Conservation (phyloP, 2,329 filamentous ascomycete genomes). For the Pezicula neosporulosa region DNA sequence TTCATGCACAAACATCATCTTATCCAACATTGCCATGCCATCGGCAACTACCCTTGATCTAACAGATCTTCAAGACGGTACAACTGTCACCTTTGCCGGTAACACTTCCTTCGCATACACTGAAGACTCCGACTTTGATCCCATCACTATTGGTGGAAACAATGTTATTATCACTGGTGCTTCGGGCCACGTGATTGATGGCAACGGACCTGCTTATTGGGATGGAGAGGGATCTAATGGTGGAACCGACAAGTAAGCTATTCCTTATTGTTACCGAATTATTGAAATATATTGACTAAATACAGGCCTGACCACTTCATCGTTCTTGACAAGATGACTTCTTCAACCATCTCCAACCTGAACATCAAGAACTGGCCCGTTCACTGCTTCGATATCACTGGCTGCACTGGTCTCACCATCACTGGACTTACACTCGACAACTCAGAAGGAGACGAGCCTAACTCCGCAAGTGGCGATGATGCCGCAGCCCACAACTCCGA, state of each 20-base stretch:
- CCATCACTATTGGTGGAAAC: conserved; percentile 47
- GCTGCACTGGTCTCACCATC: conserved; percentile 38
- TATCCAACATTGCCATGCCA: conserved; percentile 53
- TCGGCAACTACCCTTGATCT: conserved; percentile 55
- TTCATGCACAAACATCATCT: conserved; percentile 47
- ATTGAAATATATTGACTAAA: conserved; percentile 15
- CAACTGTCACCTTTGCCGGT: conserved; percentile 43
- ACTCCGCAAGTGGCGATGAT: conserved; percentile 11
- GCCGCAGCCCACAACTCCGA: conserved; percentile 44
- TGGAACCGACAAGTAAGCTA: conserved; percentile 28
- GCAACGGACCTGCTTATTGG: conserved; percentile 56
- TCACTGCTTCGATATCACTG: conserved; percentile 44
- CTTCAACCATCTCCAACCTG: conserved; percentile 42
- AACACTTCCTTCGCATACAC: conserved; percentile 10
- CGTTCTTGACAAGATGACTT: conserved; percentile 43
- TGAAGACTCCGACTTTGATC: conserved; percentile 9
- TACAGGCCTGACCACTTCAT: conserved; percentile 57
- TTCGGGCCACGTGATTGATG: conserved; percentile 49
- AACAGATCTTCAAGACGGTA: conserved; percentile 44
- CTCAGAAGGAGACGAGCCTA: conserved; percentile 43
- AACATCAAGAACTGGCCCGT: conserved; percentile 50
- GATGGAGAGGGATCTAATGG: conserved; percentile 56
- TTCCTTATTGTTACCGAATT: neutral
- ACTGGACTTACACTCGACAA: conserved; percentile 52
- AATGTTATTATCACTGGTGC: conserved; percentile 50